A percentile compares a stretch with the other conserved stretches of the same genome.
Evolutionary conservation across 371 early-diverging fungal genomes (phyloP).

Genomic region (Mortierella sp.): DNA sequence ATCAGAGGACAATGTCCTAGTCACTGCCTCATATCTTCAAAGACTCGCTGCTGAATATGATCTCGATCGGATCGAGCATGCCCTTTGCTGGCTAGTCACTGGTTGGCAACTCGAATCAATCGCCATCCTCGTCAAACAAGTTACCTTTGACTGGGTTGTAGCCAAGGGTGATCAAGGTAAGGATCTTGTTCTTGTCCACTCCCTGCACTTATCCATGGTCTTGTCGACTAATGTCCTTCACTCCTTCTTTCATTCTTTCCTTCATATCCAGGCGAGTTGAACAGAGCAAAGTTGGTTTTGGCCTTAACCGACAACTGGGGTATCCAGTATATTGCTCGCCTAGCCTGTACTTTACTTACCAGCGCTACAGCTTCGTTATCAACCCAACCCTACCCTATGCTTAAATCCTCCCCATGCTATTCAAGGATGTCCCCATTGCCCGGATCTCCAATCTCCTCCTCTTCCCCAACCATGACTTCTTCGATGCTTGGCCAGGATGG

Average conservation of each 20-base stretch:
- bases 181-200: not conserved
- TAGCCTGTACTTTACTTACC: constrained; percentile 48
- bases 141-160: constrained; percentile 73
- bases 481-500: constrained; percentile 14
- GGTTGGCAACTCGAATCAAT: constrained; percentile 78
- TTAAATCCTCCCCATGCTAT: constrained; percentile 54
- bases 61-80: constrained; percentile 74
- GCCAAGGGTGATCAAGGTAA: constrained; percentile 69
- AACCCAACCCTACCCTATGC: constrained; percentile 57
- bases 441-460: constrained; percentile 12
- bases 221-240: not conserved
- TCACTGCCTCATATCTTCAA: constrained; percentile 75
- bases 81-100: constrained; percentile 77
- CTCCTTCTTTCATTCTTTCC: not conserved
- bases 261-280: constrained; percentile 59
- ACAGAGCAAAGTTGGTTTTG: constrained; percentile 66
- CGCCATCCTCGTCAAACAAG: constrained; percentile 70
- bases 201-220: not conserved
- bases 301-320: constrained; percentile 72
- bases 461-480: not conserved
- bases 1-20: constrained; percentile 79
- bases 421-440: constrained; percentile 29
- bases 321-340: constrained; percentile 68
- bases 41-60: constrained; percentile 81
- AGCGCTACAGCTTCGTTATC: constrained; percentile 43